These are phyloP conservation scores for Metschnikowia aberdeeniae DNA, from an alignment of 805 yeast genomes.

Conservation along the genomic window DNA sequence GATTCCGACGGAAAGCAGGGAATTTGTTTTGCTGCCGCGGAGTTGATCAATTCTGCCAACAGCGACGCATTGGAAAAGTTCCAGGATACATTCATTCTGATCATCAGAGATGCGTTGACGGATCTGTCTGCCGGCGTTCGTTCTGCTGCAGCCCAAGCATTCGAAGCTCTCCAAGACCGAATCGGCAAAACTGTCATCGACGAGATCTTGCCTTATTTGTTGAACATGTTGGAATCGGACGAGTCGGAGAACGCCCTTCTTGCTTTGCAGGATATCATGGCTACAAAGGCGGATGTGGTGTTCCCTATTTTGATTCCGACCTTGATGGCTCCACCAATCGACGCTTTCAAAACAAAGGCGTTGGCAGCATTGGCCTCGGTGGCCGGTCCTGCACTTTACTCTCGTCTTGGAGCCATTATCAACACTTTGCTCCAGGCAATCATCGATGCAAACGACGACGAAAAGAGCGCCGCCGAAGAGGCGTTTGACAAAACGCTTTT, in stretches of 20 bases:
- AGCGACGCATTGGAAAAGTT: constrained; percentile 56
- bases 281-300: constrained; percentile 81
- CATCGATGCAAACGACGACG: constrained; percentile 26
- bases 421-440: constrained; percentile 66
- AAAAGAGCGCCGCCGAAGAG: constrained; percentile 30
- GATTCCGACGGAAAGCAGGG: constrained; percentile 93
- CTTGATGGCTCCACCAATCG: constrained; percentile 75
- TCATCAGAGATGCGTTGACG: constrained; percentile 73
- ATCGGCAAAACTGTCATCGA: constrained; percentile 86
- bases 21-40: constrained; percentile 89
- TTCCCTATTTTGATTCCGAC: constrained; percentile 93
- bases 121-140: constrained; percentile 74
- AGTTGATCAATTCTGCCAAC: constrained; percentile 73
- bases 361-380: constrained; percentile 83
- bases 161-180: constrained; percentile 78
- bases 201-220: constrained; percentile 78
- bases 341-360: constrained; percentile 80
- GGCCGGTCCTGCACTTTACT: constrained; percentile 79
- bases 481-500: constrained; percentile 69
- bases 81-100: constrained; percentile 65
- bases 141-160: constrained; percentile 86
- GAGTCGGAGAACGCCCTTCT: constrained; percentile 71
- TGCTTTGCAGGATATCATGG: constrained; percentile 90
- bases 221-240: constrained; percentile 59
- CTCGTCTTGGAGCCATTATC: constrained; percentile 67